These are phyloP conservation scores for Cutaneotrichosporon sp. DNA, from an alignment of 1,284 basidiomycete species.

Conservation along the genomic window DNA sequence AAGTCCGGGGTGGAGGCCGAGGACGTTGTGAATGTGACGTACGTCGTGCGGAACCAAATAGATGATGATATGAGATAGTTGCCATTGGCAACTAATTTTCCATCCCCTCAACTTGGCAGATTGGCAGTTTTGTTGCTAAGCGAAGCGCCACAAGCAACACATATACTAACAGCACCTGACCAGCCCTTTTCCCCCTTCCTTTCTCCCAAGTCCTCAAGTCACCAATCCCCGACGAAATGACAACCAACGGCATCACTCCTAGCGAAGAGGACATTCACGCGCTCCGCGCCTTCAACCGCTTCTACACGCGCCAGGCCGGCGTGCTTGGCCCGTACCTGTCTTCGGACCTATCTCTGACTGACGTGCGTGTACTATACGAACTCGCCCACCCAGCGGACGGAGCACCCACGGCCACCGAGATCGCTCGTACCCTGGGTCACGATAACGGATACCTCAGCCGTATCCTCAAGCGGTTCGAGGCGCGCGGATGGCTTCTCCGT, in stretches of 20 bases:
- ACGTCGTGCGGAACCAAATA: background rate
- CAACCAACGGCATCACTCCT: slow-evolving; percentile 39
- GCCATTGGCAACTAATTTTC: slow-evolving; percentile 6
- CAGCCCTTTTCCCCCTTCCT: background rate
- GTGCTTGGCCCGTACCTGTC: slow-evolving; percentile 18
- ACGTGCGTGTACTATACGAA: slow-evolving; percentile 24
- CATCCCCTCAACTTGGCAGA: background rate
- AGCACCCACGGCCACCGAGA: slow-evolving; percentile 12
- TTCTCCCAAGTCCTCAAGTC: too few species aligned
- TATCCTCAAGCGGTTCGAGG: slow-evolving; percentile 24
- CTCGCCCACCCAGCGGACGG: slow-evolving; percentile 10
- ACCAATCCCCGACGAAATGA: background rate
- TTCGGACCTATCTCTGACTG: slow-evolving; percentile 19
- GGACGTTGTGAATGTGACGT: background rate
- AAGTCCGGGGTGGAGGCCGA: background rate
- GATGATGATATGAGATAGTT: background rate
- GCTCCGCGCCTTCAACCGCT: slow-evolving; percentile 27
- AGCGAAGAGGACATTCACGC: slow-evolving; percentile 14
- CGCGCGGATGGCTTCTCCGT: slow-evolving; percentile 12
- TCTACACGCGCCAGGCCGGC: slow-evolving; percentile 23
- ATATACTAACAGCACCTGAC: background rate
- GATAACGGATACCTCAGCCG: slow-evolving; percentile 25
- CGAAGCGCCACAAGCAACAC: background rate
- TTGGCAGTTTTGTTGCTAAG: background rate
- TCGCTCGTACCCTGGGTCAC: slow-evolving; percentile 16